Percentiles rank a stretch among this genome's conserved stretches.
Evolutionary conservation across 805 yeast genomes (phyloP).

Genomic region (Dipodascus albidus): DNA sequence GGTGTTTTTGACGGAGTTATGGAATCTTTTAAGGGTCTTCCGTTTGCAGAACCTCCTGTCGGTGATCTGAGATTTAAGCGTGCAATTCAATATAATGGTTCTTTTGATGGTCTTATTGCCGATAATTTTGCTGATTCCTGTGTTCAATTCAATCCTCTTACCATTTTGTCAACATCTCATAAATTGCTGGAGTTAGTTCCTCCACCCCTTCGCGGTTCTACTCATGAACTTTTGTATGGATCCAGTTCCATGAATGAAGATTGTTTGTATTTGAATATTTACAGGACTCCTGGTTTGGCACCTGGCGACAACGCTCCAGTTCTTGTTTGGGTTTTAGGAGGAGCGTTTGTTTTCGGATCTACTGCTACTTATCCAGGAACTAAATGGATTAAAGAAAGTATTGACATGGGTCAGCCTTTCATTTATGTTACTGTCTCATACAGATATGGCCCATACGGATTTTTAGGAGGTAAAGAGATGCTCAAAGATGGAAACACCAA

Average conservation of each 20-base stretch:
- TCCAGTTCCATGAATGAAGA: slow-evolving; percentile 18
- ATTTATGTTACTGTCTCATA: slow-evolving; percentile 25
- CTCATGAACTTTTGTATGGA: background rate
- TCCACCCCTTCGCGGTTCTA: background rate
- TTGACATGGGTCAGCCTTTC: slow-evolving; percentile 8
- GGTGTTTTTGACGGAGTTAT: background rate
- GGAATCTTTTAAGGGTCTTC: slow-evolving; percentile 14
- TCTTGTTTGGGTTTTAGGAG: slow-evolving; percentile 28
- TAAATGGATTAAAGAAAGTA: slow-evolving; percentile 11
- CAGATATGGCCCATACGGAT: slow-evolving; percentile 29
- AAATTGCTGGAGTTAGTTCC: background rate
- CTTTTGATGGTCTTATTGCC: slow-evolving; percentile 12
- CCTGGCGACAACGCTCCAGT: slow-evolving; percentile 15
- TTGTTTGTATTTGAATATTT: slow-evolving; percentile 23
- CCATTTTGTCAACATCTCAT: slow-evolving; percentile 3
- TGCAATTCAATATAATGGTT: slow-evolving; percentile 8
- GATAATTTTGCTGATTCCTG: slow-evolving; percentile 11
- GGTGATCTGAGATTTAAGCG: slow-evolving; percentile 20
- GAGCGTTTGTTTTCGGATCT: slow-evolving; percentile 24
- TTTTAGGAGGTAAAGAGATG: slow-evolving; percentile 20
- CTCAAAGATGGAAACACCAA: slow-evolving; percentile 20
- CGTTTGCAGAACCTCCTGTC: slow-evolving; percentile 24
- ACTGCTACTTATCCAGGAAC: slow-evolving; percentile 19
- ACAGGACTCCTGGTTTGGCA: slow-evolving; percentile 14
- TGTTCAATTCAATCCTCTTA: slow-evolving; percentile 11